A percentile compares a stretch with the other conserved stretches of the same genome.
phyloP scores from a whole-genome alignment of 73 alveolate species.

The Chromera velia region DNA sequence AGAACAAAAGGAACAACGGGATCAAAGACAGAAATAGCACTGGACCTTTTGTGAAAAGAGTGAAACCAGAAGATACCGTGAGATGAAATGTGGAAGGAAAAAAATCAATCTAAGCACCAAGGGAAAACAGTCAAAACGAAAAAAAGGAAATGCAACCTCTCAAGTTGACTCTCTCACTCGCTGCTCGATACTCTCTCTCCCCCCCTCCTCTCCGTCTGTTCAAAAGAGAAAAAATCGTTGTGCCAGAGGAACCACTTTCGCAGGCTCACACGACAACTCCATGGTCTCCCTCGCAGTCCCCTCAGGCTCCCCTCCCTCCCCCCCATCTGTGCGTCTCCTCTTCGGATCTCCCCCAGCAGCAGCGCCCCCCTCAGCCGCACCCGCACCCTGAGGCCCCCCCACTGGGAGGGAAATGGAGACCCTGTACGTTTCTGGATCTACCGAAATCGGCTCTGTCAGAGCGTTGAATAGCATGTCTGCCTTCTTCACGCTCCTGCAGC shows the following conservation, averaged over 20 bases:
- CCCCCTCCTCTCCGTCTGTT: too few species aligned
- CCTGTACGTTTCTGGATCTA: not conserved
- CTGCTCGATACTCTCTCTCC: too few species aligned
- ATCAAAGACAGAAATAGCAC: too few species aligned
- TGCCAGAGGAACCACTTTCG: conserved; percentile 24
- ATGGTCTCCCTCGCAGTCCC: not conserved
- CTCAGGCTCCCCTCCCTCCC: too few species aligned
- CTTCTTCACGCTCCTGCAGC: conserved; percentile 27
- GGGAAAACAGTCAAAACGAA: too few species aligned
- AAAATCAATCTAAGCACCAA: too few species aligned
- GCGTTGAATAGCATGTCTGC: not conserved
- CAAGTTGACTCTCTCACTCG: too few species aligned
- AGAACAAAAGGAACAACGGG: too few species aligned
- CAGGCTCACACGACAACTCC: conserved; percentile 10
- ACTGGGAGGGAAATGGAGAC: not conserved
- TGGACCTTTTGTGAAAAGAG: too few species aligned
- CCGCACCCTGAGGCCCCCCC: not conserved
- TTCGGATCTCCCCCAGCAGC: not conserved
- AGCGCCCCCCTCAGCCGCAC: not conserved
- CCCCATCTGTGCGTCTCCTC: not conserved
- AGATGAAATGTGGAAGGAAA: too few species aligned
- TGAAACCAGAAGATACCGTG: too few species aligned
- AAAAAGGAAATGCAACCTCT: too few species aligned
- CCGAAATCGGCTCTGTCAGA: not conserved
- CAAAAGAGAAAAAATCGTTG: conserved; percentile 38